Evolutionary conservation across 2,329 filamentous ascomycete genomes (phyloP).

Genomic region (Ceratocystis cacaofunesta): DNA sequence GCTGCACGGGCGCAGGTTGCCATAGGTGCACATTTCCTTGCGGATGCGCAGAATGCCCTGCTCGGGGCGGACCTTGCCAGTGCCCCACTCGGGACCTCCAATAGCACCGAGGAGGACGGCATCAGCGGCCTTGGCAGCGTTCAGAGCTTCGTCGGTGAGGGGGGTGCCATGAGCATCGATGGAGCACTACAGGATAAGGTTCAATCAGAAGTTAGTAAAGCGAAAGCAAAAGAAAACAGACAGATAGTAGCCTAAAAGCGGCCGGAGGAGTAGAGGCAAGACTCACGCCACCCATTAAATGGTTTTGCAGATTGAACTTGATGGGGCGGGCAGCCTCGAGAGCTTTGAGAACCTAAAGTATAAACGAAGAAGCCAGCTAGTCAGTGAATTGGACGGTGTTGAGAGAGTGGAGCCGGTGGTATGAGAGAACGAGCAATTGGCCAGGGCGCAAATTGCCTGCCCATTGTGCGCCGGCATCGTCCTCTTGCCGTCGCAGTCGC

Average conservation of each 20-base stretch:
- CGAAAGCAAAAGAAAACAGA: not conserved
- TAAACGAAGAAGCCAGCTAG: not conserved
- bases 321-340: slow-evolving; percentile 56
- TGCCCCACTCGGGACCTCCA: slow-evolving; percentile 93
- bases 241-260: not conserved
- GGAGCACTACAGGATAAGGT: slow-evolving; percentile 46
- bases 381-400: not conserved
- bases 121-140: slow-evolving; percentile 69
- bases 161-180: slow-evolving; percentile 69
- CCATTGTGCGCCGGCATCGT: too few species aligned
- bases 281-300: slow-evolving; percentile 82
- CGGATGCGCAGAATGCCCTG: slow-evolving; percentile 81
- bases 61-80: slow-evolving; percentile 73
- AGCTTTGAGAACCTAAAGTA: slow-evolving; percentile 54
- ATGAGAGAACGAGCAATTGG: not conserved
- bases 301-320: slow-evolving; percentile 80
- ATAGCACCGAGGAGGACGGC: slow-evolving; percentile 88
- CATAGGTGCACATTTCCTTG: slow-evolving; percentile 87
- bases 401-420: not conserved
- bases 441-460: too few species aligned
- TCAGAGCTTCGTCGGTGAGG: slow-evolving; percentile 69
- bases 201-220: not conserved
- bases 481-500: not conserved
- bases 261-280: not conserved
- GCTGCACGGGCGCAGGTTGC: slow-evolving; percentile 90